phyloP scores from a whole-genome alignment of 2,329 filamentous ascomycete genomes.

The Hansfordia pulvinata region DNA sequence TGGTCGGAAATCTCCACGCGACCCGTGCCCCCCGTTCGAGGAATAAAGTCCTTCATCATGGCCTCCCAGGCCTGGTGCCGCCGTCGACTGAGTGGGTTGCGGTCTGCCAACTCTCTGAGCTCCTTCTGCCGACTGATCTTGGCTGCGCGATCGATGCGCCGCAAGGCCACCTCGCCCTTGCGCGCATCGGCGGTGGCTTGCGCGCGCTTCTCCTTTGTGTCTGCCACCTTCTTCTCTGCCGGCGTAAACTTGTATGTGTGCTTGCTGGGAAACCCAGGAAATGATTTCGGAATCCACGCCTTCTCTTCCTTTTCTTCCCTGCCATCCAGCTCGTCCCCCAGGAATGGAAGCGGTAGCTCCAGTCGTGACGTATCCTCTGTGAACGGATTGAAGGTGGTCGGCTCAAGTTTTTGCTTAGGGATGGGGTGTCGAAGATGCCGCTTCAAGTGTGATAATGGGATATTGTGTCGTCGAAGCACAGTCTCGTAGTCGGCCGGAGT shows the following conservation, averaged over 20 bases:
- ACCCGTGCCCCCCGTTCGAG: constrained; percentile 19
- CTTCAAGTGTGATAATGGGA: constrained; percentile 35
- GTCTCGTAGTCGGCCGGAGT: constrained; percentile 43
- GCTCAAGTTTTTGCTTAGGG: constrained; percentile 20
- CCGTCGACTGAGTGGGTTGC: constrained; percentile 35
- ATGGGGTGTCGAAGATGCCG: constrained; percentile 43
- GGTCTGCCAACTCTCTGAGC: constrained; percentile 40
- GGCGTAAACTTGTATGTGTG: constrained; percentile 51
- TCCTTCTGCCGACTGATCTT: constrained; percentile 54
- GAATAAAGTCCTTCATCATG: constrained; percentile 43
- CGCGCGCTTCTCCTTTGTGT: constrained; percentile 44
- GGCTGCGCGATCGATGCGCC: constrained; percentile 44
- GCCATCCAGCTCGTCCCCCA: constrained; percentile 43
- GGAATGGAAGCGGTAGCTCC: constrained; percentile 25
- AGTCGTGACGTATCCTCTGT: constrained; percentile 23
- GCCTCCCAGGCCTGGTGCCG: constrained; percentile 47
- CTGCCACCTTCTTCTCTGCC: constrained; percentile 18
- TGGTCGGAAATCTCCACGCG: constrained; percentile 43
- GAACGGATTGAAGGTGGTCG: constrained; percentile 23
- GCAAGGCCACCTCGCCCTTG: constrained; percentile 47
- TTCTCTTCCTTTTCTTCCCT: constrained; percentile 40
- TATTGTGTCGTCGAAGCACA: constrained; percentile 35
- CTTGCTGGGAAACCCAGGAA: constrained; percentile 49
- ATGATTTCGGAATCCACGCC: constrained; percentile 41
- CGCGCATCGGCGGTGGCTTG: constrained; percentile 46